Evolutionary conservation across 805 yeast genomes (phyloP), one percentile per base, ranked within the genome.

Genomic region (Yarrowia deformans): DNA sequence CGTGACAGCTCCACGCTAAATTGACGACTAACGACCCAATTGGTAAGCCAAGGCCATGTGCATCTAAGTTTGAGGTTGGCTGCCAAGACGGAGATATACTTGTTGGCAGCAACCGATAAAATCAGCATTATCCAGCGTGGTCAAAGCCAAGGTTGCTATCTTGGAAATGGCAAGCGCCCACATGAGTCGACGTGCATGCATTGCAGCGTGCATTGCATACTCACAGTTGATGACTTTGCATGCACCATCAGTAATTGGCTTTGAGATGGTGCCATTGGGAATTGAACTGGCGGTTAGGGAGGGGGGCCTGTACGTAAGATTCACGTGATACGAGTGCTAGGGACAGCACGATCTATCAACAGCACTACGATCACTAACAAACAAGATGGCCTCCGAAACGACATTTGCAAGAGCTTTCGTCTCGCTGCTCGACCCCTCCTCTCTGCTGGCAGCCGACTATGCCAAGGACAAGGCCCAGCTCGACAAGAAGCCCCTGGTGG

Each of bases 391-490:
- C 9, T 63, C 68, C 6, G 68, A 63, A 63, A 14, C 68, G 14
- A 63, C 68, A 10, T 63, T 63, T 16, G 56, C 68, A 12, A 19
- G 68, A 35, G 68, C 68, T 4, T 63, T 63, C 16, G 68, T 63
- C 39, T 63, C 68, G 13, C 56, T 63, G 16, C 45, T 63, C 35
- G 68, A 63, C 13, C 45, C 55, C 35, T 48, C 68, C 7, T 23
- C 68, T n/a, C 68, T 63, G n/a, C 37, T 63, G 13, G 55, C 68
- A 32, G 4, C 55, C 34, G 55, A 48, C 39, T 63, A 63, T 37
- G 68, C 39, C 68, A 63, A 63, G 48, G 68, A 63, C 68, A 48
- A 48, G 68, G 68, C 68, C 8, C 48, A 39, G 35, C 56, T 63
- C 29, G 68, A 63, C n/a, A 48, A 48, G 39, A 48, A 48, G 55